Base-by-base conservation (phyloP, 1,284 basidiomycete genomes). In the Tylopilus sp. region DNA sequence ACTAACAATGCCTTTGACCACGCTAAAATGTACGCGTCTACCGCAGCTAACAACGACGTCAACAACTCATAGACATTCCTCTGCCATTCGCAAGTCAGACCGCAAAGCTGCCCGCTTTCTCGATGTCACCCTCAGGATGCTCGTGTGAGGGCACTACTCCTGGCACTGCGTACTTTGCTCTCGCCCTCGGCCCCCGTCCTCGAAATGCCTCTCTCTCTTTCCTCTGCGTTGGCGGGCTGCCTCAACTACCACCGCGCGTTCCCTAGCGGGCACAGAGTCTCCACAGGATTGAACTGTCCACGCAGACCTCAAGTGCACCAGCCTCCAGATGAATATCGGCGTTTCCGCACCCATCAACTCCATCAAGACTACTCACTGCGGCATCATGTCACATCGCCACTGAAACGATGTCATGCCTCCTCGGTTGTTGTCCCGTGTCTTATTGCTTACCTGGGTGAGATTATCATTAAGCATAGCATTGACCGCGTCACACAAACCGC, bases 351-450 rank as follows among this genome's bases (percentile, higher is more conserved):
- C 95, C 66, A 96, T 96, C 55, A 94, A 98, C 71, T 97, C 92
- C 7, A 97, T 97, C 36, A 99, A 99, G 78, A 99, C 97, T 0
- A 99, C 97, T 0, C 71, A n/a, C n/a, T n/a, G n/a, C n/a, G n/a
- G n/a, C n/a, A n/a, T n/a, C n/a, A n/a, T n/a, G n/a, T n/a, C n/a
- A n/a, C n/a, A n/a, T n/a, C n/a, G n/a, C n/a, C n/a, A n/a, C n/a
- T n/a, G n/a, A n/a, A n/a, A n/a, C n/a, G n/a, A n/a, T n/a, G n/a
- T n/a, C n/a, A n/a, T n/a, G n/a, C n/a, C n/a, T n/a, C n/a, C n/a
- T n/a, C n/a, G n/a, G n/a, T n/a, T n/a, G n/a, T n/a, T n/a, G n/a
- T n/a, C n/a, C n/a, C n/a, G n/a, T n/a, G n/a, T n/a, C n/a, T n/a
- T n/a, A n/a, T n/a, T n/a, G n/a, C n/a, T n/a, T n/a, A n/a, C n/a